Evolutionary conservation across 345 rosid species (phyloP), one percentile per base, ranked within the genome.

Genomic region (sweet orange (Citrus sinensis)): DNA sequence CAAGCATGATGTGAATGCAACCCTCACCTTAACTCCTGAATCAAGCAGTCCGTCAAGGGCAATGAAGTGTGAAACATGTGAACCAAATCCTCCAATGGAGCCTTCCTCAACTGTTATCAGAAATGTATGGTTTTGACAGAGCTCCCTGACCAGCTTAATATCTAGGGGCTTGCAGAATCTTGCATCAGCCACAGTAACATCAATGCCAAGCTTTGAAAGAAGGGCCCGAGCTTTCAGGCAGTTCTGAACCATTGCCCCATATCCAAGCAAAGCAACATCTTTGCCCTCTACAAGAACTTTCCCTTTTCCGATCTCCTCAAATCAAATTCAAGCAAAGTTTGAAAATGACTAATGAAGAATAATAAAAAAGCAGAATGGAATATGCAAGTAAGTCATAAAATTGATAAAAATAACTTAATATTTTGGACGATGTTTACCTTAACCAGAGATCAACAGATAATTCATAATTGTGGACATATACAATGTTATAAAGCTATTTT

Each of bases 81-180:
- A 93, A 59, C 97, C 97, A 59, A 95, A 93, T 67, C 98, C 98
- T 51, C 98, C 98, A 19, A 93, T 79, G 27, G 94, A 86, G 32
- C 98, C 98, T 87, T 95, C 98, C 90, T 95, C 98, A 0, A 95
- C 92, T 4, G 98, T 93, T 70, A 95, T 85, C 40, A 95, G 86
- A 80, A 90, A 87, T 67, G 74, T 67, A 81, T 95, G 98, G 73
- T 87, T 87, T 73, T 85, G 77, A 65, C 98, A 95, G 69, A 95
- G 88, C 80, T 86, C 84, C 70, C 98, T 87, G 60, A 95, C 83
- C 42, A 93, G 98, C 80, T 86, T 84, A 1, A 88, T 88, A 83
- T 95, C 98, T 0, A 95, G 93, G 56, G 98, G 98, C 86, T 95
- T 95, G 91, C 98, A 95, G 79, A 95, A 95, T 77, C 97, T 91